Evolutionary conservation across 2,329 filamentous ascomycete species (phyloP).

Genomic region (Chrysoporthe austroafricana): DNA sequence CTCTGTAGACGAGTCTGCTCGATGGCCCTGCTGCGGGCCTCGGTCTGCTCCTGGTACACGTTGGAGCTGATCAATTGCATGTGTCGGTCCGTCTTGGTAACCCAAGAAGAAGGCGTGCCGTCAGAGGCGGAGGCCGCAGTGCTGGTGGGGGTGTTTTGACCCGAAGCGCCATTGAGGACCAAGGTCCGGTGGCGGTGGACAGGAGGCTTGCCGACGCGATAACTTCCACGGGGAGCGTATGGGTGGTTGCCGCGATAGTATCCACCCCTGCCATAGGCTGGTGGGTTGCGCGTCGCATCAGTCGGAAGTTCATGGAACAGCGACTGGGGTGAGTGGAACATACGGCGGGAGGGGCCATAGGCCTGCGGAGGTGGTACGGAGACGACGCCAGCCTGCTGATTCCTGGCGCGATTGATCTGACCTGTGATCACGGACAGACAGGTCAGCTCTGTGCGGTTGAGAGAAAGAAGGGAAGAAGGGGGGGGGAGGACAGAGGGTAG

Average conservation of each 20-base stretch:
- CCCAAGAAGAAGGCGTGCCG: conserved; percentile 53
- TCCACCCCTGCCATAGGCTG: conserved; percentile 27
- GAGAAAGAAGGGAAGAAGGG: conserved; percentile 14
- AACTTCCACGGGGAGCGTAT: conserved; percentile 40
- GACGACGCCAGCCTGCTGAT: conserved; percentile 54
- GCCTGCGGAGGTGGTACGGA: conserved; percentile 35
- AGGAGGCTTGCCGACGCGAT: conserved; percentile 41
- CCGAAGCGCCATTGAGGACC: conserved; percentile 58
- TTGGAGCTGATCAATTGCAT: conserved; percentile 82
- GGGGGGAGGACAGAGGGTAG: not conserved
- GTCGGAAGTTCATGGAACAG: not conserved
- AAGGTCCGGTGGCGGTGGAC: conserved; percentile 59
- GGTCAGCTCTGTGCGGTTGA: not conserved
- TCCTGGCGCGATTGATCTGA: conserved; percentile 81
- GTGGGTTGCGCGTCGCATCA: not conserved
- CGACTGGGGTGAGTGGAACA: conserved; percentile 31
- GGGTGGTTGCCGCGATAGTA: conserved; percentile 32
- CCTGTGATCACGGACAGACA: conserved; percentile 48
- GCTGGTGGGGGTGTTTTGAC: conserved; percentile 36
- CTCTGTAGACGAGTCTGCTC: conserved; percentile 68
- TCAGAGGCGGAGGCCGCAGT: conserved; percentile 39
- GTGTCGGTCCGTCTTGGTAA: conserved; percentile 75
- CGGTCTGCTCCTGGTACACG: conserved; percentile 74
- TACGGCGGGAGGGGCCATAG: conserved; percentile 41
- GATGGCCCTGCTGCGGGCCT: conserved; percentile 71